Conservation (phyloP, 768 basidiomycete species). For the Boletus sp. region DNA sequence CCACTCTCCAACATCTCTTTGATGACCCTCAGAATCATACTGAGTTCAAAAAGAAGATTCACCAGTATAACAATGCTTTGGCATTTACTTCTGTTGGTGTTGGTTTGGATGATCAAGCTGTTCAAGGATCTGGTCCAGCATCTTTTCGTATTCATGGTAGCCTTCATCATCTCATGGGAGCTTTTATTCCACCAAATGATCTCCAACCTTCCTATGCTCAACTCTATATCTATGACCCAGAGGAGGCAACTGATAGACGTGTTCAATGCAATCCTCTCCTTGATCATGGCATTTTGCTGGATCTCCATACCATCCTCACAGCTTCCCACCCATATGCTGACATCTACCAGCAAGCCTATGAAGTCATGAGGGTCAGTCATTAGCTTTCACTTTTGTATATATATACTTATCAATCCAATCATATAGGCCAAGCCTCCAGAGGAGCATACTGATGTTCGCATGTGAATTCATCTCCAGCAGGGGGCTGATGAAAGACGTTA, state of each 20-base stretch:
- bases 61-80: neutral
- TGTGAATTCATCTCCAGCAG: neutral
- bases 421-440: neutral
- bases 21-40: neutral
- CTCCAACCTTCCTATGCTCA: neutral
- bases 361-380: neutral
- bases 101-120: neutral
- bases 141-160: neutral
- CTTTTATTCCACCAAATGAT: neutral
- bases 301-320: neutral
- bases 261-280: neutral
- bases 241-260: neutral
- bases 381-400: neutral
- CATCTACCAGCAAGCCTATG: neutral
- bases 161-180: neutral
- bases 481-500: neutral
- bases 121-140: slow-evolving; percentile 1
- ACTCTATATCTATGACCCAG: neutral
- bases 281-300: no score
- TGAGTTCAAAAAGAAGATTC: neutral
- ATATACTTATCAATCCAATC: neutral
- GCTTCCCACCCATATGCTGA: neutral
- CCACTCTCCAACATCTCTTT: neutral
- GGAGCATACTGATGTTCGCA: neutral
- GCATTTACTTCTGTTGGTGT: slow-evolving; percentile 9